phyloP scores from a whole-genome alignment of 352 stramenopile species.

The Phytophthora cactorum region DNA sequence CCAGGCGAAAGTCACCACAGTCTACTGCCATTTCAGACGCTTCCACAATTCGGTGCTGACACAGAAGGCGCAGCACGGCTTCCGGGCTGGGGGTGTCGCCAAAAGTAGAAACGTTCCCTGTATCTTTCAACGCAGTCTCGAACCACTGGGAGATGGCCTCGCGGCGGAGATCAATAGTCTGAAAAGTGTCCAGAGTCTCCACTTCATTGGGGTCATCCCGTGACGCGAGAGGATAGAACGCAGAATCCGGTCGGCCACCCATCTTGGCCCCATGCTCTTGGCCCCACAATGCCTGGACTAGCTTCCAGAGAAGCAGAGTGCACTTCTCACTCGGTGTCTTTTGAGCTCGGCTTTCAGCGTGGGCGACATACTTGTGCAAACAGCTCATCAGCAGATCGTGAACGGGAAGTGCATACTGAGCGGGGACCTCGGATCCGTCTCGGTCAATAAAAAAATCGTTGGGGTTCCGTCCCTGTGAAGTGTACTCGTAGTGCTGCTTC shows the following conservation, averaged over 20 bases:
- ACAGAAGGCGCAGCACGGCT: conserved; percentile 50
- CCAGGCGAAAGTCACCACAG: conserved; percentile 65
- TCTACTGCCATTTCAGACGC: conserved; percentile 67
- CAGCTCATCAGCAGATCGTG: conserved; percentile 58
- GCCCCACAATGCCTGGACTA: conserved; percentile 78
- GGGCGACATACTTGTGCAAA: conserved; percentile 66
- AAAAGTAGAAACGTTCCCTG: conserved; percentile 8
- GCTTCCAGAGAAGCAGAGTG: conserved; percentile 62
- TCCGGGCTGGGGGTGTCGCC: conserved; percentile 30
- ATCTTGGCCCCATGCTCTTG: conserved; percentile 64
- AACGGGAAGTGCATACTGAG: conserved; percentile 54
- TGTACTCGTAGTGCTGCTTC: conserved; percentile 65
- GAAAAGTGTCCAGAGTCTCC: conserved; percentile 72
- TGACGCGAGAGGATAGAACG: conserved; percentile 54
- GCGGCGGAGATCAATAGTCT: conserved; percentile 70
- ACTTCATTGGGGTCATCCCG: conserved; percentile 66
- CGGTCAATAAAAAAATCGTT: conserved; percentile 35
- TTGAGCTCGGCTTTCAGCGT: conserved; percentile 41
- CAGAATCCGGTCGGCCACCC: conserved; percentile 26
- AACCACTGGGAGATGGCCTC: conserved; percentile 84
- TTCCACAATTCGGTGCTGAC: conserved; percentile 63
- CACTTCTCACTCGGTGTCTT: conserved; percentile 27
- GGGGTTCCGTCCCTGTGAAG: conserved; percentile 34
- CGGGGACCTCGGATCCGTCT: conserved; percentile 38
- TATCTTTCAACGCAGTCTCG: conserved; percentile 50